These are phyloP conservation scores for Asclepias syriaca DNA, from an alignment of 257 asterid genomes.

Conservation along the genomic window DNA sequence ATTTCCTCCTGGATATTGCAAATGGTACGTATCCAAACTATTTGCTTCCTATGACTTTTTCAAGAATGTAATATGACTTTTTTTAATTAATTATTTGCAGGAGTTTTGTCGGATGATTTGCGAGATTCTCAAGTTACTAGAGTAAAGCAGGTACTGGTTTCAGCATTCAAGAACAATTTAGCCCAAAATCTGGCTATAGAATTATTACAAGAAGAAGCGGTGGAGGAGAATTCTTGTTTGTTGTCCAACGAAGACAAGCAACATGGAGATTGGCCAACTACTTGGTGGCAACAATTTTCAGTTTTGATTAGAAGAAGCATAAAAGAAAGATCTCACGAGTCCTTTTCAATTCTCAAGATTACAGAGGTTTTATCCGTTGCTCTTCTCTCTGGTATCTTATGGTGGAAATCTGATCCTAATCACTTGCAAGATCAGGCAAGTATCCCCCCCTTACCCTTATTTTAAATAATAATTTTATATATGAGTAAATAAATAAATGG, in stretches of 20 bases:
- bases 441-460: no score
- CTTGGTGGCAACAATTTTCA: slow-evolving; percentile 67
- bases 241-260: slow-evolving; percentile 16
- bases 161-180: slow-evolving; percentile 38
- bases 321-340: slow-evolving; percentile 65
- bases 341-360: slow-evolving; percentile 56
- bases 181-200: slow-evolving; percentile 32
- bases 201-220: not conserved
- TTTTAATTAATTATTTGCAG: slow-evolving; percentile 17
- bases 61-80: no score
- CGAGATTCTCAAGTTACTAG: slow-evolving; percentile 35
- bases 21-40: slow-evolving; percentile 10
- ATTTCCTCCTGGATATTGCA: slow-evolving; percentile 77
- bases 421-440: slow-evolving; percentile 78
- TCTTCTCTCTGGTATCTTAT: slow-evolving; percentile 50
- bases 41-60: no score
- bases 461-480: no score
- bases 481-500: no score
- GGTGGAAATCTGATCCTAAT: slow-evolving; percentile 61
- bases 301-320: slow-evolving; percentile 62
- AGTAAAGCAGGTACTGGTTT: slow-evolving; percentile 43
- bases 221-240: not conserved
- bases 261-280: slow-evolving; percentile 45
- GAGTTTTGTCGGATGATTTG: slow-evolving; percentile 44
- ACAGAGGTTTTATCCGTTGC: slow-evolving; percentile 47